A percentile compares a stretch with the other conserved stretches of the same genome.
Evolutionary conservation across 352 stramenopile species (phyloP).

Genomic region (Phytophthora niederhauseri): DNA sequence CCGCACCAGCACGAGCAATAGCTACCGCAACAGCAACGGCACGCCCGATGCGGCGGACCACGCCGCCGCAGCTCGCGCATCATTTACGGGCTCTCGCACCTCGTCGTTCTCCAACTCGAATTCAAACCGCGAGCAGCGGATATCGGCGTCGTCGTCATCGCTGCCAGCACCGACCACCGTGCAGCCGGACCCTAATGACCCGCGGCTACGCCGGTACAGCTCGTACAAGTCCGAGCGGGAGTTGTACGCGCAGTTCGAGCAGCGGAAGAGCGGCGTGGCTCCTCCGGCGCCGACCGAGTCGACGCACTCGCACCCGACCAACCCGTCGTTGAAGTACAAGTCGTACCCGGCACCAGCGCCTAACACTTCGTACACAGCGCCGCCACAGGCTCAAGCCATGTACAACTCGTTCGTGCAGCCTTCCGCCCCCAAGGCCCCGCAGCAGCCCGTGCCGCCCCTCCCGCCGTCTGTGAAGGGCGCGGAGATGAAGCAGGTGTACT

Average conservation of each 20-base stretch:
- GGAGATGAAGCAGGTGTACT: conserved; percentile 87
- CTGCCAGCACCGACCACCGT: conserved; percentile 35
- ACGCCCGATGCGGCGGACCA: conserved; percentile 35
- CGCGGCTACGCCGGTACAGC: conserved; percentile 68
- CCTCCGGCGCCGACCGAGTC: conserved; percentile 37
- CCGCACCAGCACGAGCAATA: conserved; percentile 33
- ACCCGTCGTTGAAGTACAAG: conserved; percentile 62
- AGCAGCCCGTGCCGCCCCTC: conserved; percentile 57
- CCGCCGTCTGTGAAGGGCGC: conserved; percentile 56
- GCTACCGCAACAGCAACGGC: conserved; percentile 24
- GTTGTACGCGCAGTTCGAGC: conserved; percentile 80
- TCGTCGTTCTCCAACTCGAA: conserved; percentile 28
- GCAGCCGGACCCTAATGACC: conserved; percentile 58
- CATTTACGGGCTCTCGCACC: conserved; percentile 22
- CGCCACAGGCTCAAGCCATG: conserved; percentile 42
- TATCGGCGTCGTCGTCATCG: conserved; percentile 34
- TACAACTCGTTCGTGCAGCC: conserved; percentile 53
- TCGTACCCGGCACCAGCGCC: conserved; percentile 59
- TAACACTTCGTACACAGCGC: conserved; percentile 41
- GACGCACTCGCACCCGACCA: conserved; percentile 54
- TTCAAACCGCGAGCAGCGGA: conserved; percentile 9
- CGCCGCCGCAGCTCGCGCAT: conserved; percentile 33
- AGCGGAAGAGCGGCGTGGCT: conserved; percentile 39
- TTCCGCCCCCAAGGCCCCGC: conserved; percentile 35
- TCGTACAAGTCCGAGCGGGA: conserved; percentile 85